phyloP scores from a whole-genome alignment of 2,329 filamentous ascomycete species.

The Colletotrichum sp. region DNA sequence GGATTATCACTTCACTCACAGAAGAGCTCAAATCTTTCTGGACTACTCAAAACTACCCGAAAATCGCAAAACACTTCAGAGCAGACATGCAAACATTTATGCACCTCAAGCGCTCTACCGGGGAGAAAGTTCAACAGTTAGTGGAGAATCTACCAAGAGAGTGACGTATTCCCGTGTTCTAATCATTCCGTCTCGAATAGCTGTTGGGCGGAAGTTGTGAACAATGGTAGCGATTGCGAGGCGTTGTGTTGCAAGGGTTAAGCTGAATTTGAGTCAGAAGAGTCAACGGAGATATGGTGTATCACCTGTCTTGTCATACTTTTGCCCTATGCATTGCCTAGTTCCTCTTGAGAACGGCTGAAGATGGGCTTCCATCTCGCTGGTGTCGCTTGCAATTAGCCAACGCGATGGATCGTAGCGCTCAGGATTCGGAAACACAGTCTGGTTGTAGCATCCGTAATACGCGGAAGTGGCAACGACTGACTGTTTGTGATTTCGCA shows the following conservation, averaged over 20 bases:
- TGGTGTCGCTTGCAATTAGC: not conserved
- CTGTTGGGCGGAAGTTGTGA: not conserved
- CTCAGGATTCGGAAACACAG: not conserved
- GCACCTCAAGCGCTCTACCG: not conserved
- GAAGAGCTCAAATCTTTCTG: not conserved
- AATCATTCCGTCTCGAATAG: not conserved
- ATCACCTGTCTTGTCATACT: not conserved
- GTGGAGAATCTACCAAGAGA: not conserved
- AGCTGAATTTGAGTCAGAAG: no score
- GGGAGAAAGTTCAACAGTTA: not conserved
- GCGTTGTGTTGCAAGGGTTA: not conserved
- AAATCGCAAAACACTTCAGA: not conserved
- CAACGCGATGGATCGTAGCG: not conserved
- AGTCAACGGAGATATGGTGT: not conserved
- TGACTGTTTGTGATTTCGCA: not conserved
- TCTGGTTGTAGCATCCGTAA: not conserved
- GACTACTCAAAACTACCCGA: not conserved
- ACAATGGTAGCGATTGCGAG: not conserved
- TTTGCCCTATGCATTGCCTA: conserved; percentile 12
- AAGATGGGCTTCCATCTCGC: not conserved
- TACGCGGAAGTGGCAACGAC: not conserved
- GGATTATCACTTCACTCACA: not conserved
- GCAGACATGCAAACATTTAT: not conserved
- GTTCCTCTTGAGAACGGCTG: conserved; percentile 7
- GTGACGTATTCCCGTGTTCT: not conserved